Percentiles rank a stretch among this genome's conserved stretches.
Conservation (phyloP, 2,329 filamentous ascomycete genomes). For the Purpureocillium lavendulum region DNA sequence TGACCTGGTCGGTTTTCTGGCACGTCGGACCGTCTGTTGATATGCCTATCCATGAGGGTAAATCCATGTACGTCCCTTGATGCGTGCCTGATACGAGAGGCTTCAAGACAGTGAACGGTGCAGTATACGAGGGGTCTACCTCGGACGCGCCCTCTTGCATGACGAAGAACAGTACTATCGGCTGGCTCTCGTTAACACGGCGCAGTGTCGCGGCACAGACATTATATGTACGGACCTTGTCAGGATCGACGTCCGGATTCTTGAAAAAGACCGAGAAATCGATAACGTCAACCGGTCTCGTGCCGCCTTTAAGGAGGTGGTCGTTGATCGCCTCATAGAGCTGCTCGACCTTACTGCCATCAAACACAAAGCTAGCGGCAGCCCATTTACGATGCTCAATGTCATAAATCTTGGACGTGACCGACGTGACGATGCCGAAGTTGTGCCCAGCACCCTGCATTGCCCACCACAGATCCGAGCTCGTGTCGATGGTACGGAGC, state of each 20-base stretch:
- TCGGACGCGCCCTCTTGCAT: no score
- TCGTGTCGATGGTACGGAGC: constrained; percentile 10
- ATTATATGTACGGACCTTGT: constrained; percentile 17
- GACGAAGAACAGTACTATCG: constrained; percentile 29
- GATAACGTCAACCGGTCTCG: constrained; percentile 34
- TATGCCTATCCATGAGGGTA: no score
- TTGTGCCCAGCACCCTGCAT: constrained; percentile 24
- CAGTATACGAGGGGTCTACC: no score
- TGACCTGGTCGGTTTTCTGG: constrained; percentile 29
- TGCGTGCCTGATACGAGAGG: no score
- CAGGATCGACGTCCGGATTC: constrained; percentile 29
- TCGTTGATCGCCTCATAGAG: constrained; percentile 33
- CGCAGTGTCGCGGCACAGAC: no score
- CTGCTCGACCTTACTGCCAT: constrained; percentile 10
- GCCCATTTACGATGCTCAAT: constrained; percentile 4
- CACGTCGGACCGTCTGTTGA: no score
- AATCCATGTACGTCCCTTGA: no score
- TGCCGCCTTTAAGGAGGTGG: constrained; percentile 31
- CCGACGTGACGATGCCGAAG: constrained; percentile 23
- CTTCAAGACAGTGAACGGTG: no score
- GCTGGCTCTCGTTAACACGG: no score
- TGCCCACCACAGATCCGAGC: constrained; percentile 26
- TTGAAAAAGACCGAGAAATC: constrained; percentile 42
- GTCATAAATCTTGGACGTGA: constrained; percentile 21
- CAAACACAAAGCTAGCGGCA: constrained; percentile 14